These are phyloP conservation scores for Gryganskiella cystojenkinii DNA, from an alignment of 192 early-diverging fungal genomes.

Conservation along the genomic window DNA sequence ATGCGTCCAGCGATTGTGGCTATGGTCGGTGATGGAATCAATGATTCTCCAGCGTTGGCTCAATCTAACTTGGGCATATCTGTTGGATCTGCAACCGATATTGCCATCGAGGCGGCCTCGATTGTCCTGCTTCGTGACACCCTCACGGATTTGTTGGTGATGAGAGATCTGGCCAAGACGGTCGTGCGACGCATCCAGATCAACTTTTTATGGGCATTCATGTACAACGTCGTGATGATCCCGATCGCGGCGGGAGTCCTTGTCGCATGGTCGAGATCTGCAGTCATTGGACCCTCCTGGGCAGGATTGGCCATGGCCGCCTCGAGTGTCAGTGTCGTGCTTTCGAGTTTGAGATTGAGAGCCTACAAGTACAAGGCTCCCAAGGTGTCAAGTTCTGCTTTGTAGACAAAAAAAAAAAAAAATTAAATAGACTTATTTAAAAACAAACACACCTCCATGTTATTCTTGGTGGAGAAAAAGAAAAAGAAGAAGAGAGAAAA, in stretches of 20 bases:
- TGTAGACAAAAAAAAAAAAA: not conserved
- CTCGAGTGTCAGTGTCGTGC: constrained; percentile 86
- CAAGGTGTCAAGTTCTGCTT: constrained; percentile 3
- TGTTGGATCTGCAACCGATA: constrained; percentile 88
- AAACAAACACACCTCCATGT: too few relatives aligned
- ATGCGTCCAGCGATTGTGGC: constrained; percentile 69
- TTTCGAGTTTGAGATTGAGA: constrained; percentile 69
- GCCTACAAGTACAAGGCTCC: constrained; percentile 23
- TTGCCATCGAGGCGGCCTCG: constrained; percentile 91
- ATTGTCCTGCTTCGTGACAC: constrained; percentile 85
- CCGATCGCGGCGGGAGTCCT: constrained; percentile 92
- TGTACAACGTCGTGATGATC: constrained; percentile 89
- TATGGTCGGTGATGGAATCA: constrained; percentile 97
- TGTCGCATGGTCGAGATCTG: constrained; percentile 61
- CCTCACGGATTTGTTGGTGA: constrained; percentile 79
- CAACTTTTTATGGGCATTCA: constrained; percentile 92
- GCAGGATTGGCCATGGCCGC: constrained; percentile 93
- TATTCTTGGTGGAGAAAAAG: too few relatives aligned
- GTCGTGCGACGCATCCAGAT: constrained; percentile 82
- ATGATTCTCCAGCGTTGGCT: constrained; percentile 92
- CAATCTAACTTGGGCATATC: constrained; percentile 93
- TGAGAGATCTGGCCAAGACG: constrained; percentile 79
- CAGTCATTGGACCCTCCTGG: constrained; percentile 73
- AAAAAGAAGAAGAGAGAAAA: too few relatives aligned
- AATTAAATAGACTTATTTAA: too few relatives aligned